phyloP scores from a whole-genome alignment of 345 rosid species.

The Theobroma cacao region DNA sequence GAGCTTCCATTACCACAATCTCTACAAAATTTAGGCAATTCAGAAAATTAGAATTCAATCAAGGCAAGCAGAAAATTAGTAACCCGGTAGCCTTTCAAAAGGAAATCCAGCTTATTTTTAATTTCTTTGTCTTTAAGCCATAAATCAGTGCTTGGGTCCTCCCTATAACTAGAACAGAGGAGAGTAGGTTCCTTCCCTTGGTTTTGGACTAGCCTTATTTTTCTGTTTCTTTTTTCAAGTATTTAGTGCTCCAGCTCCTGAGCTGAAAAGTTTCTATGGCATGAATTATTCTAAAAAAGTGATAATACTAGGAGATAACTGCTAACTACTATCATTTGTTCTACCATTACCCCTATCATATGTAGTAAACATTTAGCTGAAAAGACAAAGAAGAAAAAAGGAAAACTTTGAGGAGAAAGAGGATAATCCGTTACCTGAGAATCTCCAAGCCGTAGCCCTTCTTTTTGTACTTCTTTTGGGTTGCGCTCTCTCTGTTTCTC shows the following conservation, averaged over 20 bases:
- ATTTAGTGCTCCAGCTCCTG: too few species aligned
- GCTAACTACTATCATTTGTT: not conserved
- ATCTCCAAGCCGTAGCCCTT: not conserved
- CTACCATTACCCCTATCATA: not conserved
- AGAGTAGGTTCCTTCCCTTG: not conserved
- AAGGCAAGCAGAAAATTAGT: too few species aligned
- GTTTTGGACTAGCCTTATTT: not conserved
- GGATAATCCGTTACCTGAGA: not conserved
- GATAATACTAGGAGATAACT: not conserved
- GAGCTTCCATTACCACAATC: conserved; percentile 45
- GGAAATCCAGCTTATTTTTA: too few species aligned
- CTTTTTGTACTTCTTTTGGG: too few species aligned
- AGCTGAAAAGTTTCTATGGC: not conserved
- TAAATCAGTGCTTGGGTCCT: not conserved
- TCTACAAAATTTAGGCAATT: not conserved
- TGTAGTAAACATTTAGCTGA: not conserved
- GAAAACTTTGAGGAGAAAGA: not conserved
- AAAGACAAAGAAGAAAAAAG: not conserved
- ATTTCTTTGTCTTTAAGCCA: too few species aligned
- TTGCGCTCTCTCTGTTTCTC: not conserved
- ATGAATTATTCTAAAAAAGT: not conserved
- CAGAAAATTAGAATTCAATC: not conserved
- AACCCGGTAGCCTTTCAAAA: too few species aligned
- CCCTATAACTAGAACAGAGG: not conserved
- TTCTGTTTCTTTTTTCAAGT: too few species aligned